Evolutionary conservation across 139 green algal genomes (phyloP).

Genomic region (Spirogloea muscicola): DNA sequence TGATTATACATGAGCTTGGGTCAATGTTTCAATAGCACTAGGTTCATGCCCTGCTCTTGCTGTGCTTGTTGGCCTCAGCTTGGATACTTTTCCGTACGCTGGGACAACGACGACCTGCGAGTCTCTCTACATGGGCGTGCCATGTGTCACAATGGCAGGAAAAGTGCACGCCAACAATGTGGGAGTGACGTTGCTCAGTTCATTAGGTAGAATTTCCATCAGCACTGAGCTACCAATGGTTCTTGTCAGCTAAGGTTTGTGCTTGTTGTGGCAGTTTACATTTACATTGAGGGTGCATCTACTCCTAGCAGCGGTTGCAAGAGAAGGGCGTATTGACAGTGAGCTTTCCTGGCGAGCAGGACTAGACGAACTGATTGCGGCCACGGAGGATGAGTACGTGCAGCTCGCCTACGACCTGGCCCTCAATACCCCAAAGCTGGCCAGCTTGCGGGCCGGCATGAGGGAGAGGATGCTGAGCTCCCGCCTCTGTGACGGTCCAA

Average conservation of each 20-base stretch:
- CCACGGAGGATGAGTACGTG: constrained; percentile 77
- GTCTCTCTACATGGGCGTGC: constrained; percentile 90
- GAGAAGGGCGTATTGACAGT: not conserved
- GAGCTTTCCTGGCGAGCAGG: constrained; percentile 42
- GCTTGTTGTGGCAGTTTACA: not conserved
- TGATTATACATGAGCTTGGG: no score
- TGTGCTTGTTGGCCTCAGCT: no score
- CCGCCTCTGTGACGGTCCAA: constrained; percentile 69
- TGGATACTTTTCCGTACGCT: constrained; percentile 95
- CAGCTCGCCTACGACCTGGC: constrained; percentile 59
- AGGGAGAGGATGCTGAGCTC: constrained; percentile 72
- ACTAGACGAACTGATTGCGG: constrained; percentile 69
- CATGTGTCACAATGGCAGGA: constrained; percentile 78
- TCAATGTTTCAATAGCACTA: no score
- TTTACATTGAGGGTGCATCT: not conserved
- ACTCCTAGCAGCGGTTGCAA: not conserved
- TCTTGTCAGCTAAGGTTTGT: not conserved
- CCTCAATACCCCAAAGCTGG: constrained; percentile 56
- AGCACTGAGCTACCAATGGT: no score
- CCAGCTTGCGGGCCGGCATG: constrained; percentile 62
- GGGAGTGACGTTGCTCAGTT: constrained; percentile 74
- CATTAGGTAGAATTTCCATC: no score
- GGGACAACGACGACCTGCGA: constrained; percentile 97
- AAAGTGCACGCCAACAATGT: constrained; percentile 94
- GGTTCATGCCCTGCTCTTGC: no score